A percentile compares a stretch with the other conserved stretches of the same genome.
Evolutionary conservation across 108 stramenopile species (phyloP).

Genomic region (Conticribra guillardii): DNA sequence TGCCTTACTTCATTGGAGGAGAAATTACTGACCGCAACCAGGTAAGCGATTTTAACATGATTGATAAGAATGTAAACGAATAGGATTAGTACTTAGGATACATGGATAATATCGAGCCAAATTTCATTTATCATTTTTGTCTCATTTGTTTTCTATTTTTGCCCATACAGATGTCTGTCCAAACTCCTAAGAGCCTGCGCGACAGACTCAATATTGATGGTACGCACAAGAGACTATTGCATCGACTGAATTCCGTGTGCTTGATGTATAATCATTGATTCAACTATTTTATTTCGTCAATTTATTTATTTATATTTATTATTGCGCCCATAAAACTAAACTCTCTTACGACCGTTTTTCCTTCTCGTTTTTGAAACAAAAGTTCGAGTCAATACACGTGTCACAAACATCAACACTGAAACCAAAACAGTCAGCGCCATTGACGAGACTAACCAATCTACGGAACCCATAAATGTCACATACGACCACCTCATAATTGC

Average conservation of each 20-base stretch:
- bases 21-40: slow-evolving; percentile 65
- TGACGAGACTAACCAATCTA: slow-evolving; percentile 34
- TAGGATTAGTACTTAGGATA: neutral
- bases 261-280: neutral
- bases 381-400: slow-evolving; percentile 64
- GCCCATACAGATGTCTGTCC: slow-evolving; percentile 59
- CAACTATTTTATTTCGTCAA: no score
- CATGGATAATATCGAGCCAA: no score
- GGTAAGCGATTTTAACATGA: slow-evolving; percentile 3
- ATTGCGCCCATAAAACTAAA: no score
- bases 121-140: no score
- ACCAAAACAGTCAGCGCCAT: slow-evolving; percentile 48
- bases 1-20: slow-evolving; percentile 77
- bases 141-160: neutral
- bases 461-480: slow-evolving; percentile 5
- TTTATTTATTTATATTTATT: no score
- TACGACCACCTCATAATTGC: slow-evolving; percentile 73
- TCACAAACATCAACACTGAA: slow-evolving; percentile 53
- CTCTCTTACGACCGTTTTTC: no score
- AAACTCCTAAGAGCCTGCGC: slow-evolving; percentile 64
- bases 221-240: neutral
- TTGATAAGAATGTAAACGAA: neutral
- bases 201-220: slow-evolving; percentile 59
- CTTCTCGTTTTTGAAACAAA: no score
- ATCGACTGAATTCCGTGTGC: neutral